These are phyloP conservation scores for Fusarium bulbicola DNA, from an alignment of 2,329 filamentous ascomycete species.

Conservation along the genomic window DNA sequence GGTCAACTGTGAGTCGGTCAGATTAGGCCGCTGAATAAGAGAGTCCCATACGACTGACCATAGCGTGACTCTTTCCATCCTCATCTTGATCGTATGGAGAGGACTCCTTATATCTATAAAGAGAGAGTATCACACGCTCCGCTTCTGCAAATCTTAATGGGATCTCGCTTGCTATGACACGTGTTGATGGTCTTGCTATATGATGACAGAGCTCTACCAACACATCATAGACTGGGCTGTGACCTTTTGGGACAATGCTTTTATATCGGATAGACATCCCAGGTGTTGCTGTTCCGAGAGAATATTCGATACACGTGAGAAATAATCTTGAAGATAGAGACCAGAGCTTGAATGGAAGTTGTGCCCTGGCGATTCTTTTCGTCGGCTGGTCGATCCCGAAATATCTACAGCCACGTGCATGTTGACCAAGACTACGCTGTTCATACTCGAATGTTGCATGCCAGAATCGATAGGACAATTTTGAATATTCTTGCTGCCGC, in stretches of 20 bases:
- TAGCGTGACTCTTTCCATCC: fast-evolving
- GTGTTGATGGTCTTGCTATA: fast-evolving
- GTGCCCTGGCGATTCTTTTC: neutral
- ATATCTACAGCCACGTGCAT: neutral
- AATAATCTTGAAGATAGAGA: neutral
- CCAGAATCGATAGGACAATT: fast-evolving
- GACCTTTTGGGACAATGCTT: fast-evolving
- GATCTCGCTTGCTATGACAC: fast-evolving
- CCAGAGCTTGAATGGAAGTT: neutral
- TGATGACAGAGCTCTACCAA: fast-evolving
- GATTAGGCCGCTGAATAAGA: fast-evolving
- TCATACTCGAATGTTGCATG: neutral
- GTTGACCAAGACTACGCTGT: fast-evolving
- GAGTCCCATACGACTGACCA: neutral
- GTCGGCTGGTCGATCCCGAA: neutral
- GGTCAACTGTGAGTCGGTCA: neutral
- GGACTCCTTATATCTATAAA: neutral
- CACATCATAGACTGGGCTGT: neutral
- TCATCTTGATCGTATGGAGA: neutral
- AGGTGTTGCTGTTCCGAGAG: neutral
- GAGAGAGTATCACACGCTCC: neutral
- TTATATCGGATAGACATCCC: neutral
- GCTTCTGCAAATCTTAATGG: fast-evolving
- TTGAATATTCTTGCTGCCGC: fast-evolving
- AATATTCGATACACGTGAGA: neutral